Conservation (phyloP, 1,139 yeast species). For the Magnusiomyces fungicola region DNA sequence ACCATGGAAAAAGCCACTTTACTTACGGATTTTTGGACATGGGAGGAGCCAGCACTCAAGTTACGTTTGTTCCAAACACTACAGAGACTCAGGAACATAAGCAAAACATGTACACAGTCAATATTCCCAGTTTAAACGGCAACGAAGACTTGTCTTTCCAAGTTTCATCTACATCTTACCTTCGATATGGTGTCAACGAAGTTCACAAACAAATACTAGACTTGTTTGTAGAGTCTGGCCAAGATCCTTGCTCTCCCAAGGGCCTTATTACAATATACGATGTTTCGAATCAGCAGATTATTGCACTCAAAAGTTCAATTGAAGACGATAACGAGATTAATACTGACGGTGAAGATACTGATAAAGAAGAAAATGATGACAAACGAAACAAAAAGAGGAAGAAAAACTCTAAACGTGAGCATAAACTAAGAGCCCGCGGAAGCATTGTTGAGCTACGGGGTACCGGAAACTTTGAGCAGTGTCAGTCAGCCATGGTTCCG, state of each 20-base stretch:
- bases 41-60: constrained; percentile 88
- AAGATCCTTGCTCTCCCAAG: constrained; percentile 45
- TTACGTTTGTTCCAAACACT: constrained; percentile 64
- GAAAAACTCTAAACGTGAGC: not conserved
- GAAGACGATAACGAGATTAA: not conserved
- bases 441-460: constrained; percentile 39
- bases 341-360: constrained; percentile 14
- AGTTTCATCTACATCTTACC: constrained; percentile 57
- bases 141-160: constrained; percentile 33
- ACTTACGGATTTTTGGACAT: constrained; percentile 74
- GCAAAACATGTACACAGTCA: constrained; percentile 47
- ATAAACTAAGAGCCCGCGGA: not conserved
- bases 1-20: constrained; percentile 46
- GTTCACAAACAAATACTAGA: constrained; percentile 48
- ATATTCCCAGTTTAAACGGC: constrained; percentile 36
- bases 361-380: constrained; percentile 14
- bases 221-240: constrained; percentile 16
- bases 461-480: constrained; percentile 50
- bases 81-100: constrained; percentile 49
- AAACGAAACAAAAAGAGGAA: constrained; percentile 4
- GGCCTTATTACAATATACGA: constrained; percentile 17
- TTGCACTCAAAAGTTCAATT: not conserved
- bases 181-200: constrained; percentile 71
- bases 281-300: constrained; percentile 11
- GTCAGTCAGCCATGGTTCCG: constrained; percentile 48